These are phyloP conservation scores for Prosopis cineraria DNA, from an alignment of 306 rosid genomes.

Conservation along the genomic window DNA sequence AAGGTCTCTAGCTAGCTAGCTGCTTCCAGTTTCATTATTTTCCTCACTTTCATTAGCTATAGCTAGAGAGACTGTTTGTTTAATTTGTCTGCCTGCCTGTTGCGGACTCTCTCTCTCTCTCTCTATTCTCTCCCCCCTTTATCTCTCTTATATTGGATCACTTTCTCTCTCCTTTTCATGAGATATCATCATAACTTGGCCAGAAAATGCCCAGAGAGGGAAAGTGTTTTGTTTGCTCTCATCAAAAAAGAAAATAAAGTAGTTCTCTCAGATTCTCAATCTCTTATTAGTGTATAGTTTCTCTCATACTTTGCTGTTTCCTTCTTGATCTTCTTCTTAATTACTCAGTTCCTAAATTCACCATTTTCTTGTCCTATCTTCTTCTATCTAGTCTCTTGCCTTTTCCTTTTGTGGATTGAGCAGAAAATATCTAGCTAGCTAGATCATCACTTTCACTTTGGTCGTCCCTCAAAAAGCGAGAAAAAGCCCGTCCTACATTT, in stretches of 20 bases:
- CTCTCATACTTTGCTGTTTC: neutral
- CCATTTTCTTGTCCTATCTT: neutral
- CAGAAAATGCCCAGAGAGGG: constrained; percentile 14
- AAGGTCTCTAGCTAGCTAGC: neutral
- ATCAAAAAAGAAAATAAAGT: constrained; percentile 10
- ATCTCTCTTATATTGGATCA: neutral
- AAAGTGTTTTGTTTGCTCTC: constrained; percentile 39
- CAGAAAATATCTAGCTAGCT: neutral
- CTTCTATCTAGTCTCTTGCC: neutral
- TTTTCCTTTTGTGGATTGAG: neutral
- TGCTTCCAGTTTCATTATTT: constrained; percentile 3
- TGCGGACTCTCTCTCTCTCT: neutral
- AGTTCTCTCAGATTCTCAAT: constrained; percentile 5
- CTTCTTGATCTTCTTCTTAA: neutral
- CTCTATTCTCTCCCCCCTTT: neutral
- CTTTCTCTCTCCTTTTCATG: constrained; percentile 38
- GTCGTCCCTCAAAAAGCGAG: neutral
- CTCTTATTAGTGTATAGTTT: neutral
- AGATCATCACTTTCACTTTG: neutral
- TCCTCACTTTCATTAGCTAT: neutral
- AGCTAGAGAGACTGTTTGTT: constrained; percentile 2
- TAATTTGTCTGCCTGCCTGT: constrained; percentile 4
- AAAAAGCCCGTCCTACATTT: neutral
- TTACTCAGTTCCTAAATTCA: neutral
- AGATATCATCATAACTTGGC: constrained; percentile 6